Evolutionary conservation across 1,284 basidiomycete genomes (phyloP), one percentile per base, ranked within the genome.

Genomic region (Phellopilus nigrolimitatus): DNA sequence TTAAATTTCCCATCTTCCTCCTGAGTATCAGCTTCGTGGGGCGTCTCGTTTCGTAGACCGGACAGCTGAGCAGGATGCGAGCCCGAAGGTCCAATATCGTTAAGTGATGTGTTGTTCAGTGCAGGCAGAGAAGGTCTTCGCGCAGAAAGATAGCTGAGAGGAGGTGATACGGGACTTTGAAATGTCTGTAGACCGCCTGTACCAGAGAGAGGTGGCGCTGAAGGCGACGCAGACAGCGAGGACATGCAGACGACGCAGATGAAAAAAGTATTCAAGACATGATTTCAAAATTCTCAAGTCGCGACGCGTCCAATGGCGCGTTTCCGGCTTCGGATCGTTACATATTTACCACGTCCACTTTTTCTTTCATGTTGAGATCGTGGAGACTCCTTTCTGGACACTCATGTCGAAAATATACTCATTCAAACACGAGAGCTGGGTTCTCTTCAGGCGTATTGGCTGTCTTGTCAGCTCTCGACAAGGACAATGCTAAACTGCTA

Each of bases 1-100:
- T 69, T 69, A 58, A 86, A 75, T 59, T 79, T 80, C 8, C 75
- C 73, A 3, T 74, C 76, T 56, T 76, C 76, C 49, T 80, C 80
- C n/a, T n/a, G 21, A 6, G 39, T 15, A 12, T 40, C 47, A 21
- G 33, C 8, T 39, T 48, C 40, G 21, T 21, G 31, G 4, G 40
- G 9, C 2, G 37, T 40, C 43, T 55, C 44, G 39, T 48, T 38
- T 24, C 50, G 28, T 17, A 42, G 40, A 24, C 25, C 33, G n/a
- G 53, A 47, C 2, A 24, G 19, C 25, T 31, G 31, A 21, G 42
- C 4, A 8, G 21, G 28, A 17, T 36, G n/a, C 10, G n/a, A 33
- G 37, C 34, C 17, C 27, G 25, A 38, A 25, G 51, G 12, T 10
- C n/a, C 13, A 13, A 42, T 31, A 24, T 44, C 48, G 22, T 33